phyloP scores from a whole-genome alignment of 306 rosid species.

The Alnus rubra region DNA sequence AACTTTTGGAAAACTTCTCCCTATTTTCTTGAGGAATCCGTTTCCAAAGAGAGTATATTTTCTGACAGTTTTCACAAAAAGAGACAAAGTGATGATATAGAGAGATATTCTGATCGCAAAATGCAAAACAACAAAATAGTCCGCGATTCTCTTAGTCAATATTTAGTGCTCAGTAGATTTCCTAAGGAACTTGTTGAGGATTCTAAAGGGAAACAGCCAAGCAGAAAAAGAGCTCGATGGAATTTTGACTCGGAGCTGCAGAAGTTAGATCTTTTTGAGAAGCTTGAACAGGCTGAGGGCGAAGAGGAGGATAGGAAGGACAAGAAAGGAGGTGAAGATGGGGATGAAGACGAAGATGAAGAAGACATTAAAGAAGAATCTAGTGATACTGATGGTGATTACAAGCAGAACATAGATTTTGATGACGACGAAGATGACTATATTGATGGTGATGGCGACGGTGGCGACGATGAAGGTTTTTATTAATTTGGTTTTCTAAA shows the following conservation, averaged over 20 bases:
- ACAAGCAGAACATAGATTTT: too few relatives aligned
- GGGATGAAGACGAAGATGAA: slow-evolving; percentile 51
- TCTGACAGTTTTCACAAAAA: slow-evolving; percentile 34
- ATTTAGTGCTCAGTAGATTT: slow-evolving; percentile 43
- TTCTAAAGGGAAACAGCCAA: slow-evolving; percentile 29
- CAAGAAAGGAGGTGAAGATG: slow-evolving; percentile 36
- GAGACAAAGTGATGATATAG: slow-evolving; percentile 38
- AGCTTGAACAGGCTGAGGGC: slow-evolving; percentile 40
- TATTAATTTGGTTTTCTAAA: too few relatives aligned
- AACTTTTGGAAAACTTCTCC: slow-evolving; percentile 55
- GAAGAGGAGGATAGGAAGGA: slow-evolving; percentile 32
- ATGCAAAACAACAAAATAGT: slow-evolving; percentile 25
- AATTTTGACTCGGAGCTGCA: slow-evolving; percentile 53
- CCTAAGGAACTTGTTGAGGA: slow-evolving; percentile 63
- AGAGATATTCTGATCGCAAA: slow-evolving; percentile 48
- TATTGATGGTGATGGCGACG: too few relatives aligned
- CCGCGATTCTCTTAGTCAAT: slow-evolving; percentile 60
- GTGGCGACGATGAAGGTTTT: too few relatives aligned
- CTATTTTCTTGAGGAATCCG: slow-evolving; percentile 45
- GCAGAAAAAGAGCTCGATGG: slow-evolving; percentile 55
- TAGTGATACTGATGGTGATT: slow-evolving; percentile 39
- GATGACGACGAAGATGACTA: too few relatives aligned
- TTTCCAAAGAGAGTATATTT: slow-evolving; percentile 9
- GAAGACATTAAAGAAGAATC: slow-evolving; percentile 39
- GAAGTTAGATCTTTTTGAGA: slow-evolving; percentile 35